Evolutionary conservation across 371 early-diverging fungal genomes (phyloP).

Genomic region (Rhizopus stolonifer): DNA sequence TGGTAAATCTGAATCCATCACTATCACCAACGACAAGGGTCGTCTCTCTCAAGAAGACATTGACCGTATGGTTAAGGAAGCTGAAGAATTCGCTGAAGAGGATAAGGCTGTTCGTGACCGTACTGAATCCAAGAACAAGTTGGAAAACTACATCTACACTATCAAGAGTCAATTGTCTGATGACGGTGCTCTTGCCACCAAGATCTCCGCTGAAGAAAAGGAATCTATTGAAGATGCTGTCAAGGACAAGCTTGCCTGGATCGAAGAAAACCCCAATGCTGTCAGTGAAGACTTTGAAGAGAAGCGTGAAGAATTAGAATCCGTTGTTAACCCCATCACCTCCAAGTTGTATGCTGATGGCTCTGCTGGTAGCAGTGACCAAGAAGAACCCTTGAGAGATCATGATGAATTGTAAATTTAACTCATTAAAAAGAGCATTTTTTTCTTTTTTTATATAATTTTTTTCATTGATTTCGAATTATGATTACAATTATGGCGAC

Average conservation of each 20-base stretch:
- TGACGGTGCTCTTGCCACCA: slow-evolving; percentile 62
- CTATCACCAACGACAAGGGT: slow-evolving; percentile 96
- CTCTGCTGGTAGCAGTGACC: slow-evolving; percentile 46
- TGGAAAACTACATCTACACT: slow-evolving; percentile 82
- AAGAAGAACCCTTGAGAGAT: slow-evolving; percentile 65
- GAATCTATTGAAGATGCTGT: slow-evolving; percentile 90
- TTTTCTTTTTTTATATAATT: slow-evolving; percentile 2
- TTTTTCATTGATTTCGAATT: no score
- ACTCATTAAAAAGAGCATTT: background rate
- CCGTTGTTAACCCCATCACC: slow-evolving; percentile 86
- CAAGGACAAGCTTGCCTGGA: slow-evolving; percentile 81
- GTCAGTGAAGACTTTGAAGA: slow-evolving; percentile 80
- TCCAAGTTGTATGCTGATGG: slow-evolving; percentile 75
- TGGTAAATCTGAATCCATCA: slow-evolving; percentile 90
- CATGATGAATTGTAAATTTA: slow-evolving; percentile 75
- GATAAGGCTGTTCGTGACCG: slow-evolving; percentile 85
- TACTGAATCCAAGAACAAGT: slow-evolving; percentile 83
- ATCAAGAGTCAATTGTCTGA: slow-evolving; percentile 81
- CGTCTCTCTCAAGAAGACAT: slow-evolving; percentile 94
- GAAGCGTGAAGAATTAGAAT: slow-evolving; percentile 82
- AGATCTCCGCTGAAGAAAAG: slow-evolving; percentile 79
- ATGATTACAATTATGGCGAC: no score
- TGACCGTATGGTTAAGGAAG: slow-evolving; percentile 93
- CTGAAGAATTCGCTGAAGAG: slow-evolving; percentile 86
- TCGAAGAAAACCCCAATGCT: slow-evolving; percentile 71